These are phyloP conservation scores for Kalmusia sp. DNA, from an alignment of 2,329 filamentous ascomycete genomes.

Conservation along the genomic window DNA sequence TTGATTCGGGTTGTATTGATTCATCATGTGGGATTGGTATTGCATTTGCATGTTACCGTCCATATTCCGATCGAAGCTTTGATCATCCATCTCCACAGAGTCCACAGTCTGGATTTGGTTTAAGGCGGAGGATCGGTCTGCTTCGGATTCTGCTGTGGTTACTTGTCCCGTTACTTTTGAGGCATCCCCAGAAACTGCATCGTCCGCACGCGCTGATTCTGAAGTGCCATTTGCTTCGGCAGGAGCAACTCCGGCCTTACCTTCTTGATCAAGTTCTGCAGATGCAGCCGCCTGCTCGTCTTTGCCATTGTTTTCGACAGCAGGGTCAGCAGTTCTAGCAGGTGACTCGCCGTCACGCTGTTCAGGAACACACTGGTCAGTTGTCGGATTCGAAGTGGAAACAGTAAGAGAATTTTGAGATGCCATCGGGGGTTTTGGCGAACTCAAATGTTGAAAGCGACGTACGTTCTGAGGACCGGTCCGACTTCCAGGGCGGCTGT, in stretches of 20 bases:
- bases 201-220: slow-evolving; percentile 8
- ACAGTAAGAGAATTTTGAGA: not conserved
- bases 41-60: slow-evolving; percentile 29
- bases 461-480: slow-evolving; percentile 42
- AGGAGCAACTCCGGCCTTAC: slow-evolving; percentile 30
- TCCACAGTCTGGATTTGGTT: slow-evolving; percentile 46
- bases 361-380: slow-evolving; percentile 31
- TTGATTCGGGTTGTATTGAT: slow-evolving; percentile 65
- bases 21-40: slow-evolving; percentile 40
- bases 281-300: slow-evolving; percentile 32
- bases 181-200: slow-evolving; percentile 11
- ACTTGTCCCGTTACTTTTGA: slow-evolving; percentile 18
- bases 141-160: slow-evolving; percentile 26
- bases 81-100: slow-evolving; percentile 30
- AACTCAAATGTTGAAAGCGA: slow-evolving; percentile 28
- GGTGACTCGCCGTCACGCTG: slow-evolving; percentile 43
- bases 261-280: slow-evolving; percentile 35
- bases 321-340: slow-evolving; percentile 38
- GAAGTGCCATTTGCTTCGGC: slow-evolving; percentile 10
- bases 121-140: slow-evolving; percentile 24
- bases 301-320: slow-evolving; percentile 39
- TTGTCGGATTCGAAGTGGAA: slow-evolving; percentile 20
- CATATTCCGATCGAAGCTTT: slow-evolving; percentile 34
- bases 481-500: slow-evolving; percentile 40
- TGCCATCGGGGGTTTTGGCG: slow-evolving; percentile 13